A percentile compares a stretch with the other conserved stretches of the same genome.
Evolutionary conservation across 2,329 filamentous ascomycete species (phyloP).

Genomic region (Aspergillus eucalypticola): DNA sequence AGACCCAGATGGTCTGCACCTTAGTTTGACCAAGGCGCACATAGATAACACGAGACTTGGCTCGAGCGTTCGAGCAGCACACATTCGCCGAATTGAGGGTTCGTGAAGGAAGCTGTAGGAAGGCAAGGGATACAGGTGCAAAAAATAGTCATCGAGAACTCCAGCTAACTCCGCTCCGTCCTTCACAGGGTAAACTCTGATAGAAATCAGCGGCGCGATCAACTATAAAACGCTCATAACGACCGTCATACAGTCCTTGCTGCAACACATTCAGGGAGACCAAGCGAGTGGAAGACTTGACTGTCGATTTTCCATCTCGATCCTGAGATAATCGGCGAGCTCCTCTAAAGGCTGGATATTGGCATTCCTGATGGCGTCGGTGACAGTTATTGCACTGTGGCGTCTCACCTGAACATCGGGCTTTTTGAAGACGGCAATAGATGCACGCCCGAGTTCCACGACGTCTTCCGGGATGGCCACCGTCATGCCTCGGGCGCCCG

Average conservation of each 20-base stretch:
- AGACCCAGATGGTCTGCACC: neutral
- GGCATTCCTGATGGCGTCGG: neutral
- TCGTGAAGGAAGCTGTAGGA: constrained; percentile 4
- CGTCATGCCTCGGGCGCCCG: neutral
- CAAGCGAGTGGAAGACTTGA: neutral
- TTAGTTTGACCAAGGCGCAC: neutral
- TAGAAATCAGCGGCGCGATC: neutral
- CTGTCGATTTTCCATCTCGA: neutral
- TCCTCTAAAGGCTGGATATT: neutral
- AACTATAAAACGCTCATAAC: neutral
- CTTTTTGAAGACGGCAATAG: neutral
- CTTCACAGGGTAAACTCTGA: neutral
- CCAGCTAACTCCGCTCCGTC: neutral
- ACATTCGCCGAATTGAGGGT: neutral
- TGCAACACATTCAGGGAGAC: neutral
- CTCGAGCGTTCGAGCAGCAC: neutral
- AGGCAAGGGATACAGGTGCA: neutral
- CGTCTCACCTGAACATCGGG: neutral
- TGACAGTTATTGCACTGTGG: neutral
- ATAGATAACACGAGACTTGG: neutral
- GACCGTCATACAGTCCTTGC: neutral
- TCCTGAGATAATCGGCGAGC: neutral
- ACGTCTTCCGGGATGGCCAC: neutral
- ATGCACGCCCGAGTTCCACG: neutral
- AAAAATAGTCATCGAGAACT: neutral